phyloP scores from a whole-genome alignment of 352 stramenopile species.

The Phytophthora syringae region DNA sequence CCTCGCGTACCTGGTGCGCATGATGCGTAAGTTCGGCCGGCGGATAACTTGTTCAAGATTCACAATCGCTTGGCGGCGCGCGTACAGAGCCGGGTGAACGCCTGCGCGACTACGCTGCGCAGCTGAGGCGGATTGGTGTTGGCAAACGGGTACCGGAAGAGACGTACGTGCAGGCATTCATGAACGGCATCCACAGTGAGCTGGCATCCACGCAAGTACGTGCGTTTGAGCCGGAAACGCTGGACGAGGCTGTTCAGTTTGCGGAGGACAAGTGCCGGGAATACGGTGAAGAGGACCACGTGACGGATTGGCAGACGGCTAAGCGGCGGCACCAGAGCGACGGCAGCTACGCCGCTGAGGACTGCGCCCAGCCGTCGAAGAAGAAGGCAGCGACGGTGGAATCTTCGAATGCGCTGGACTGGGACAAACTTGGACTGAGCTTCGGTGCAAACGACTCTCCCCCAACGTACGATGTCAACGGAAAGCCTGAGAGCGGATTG shows the following conservation, averaged over 20 bases:
- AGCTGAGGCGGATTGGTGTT: not conserved
- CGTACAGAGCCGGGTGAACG: not conserved
- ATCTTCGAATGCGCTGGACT: not conserved
- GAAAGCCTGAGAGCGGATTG: not conserved
- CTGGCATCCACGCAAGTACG: not conserved
- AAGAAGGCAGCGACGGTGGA: not conserved
- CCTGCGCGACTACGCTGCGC: not conserved
- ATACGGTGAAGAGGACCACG: not conserved
- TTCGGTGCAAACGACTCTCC: not conserved
- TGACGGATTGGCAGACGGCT: not conserved
- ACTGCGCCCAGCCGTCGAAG: not conserved
- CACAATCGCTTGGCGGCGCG: not conserved
- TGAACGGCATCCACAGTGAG: not conserved
- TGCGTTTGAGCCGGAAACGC: not conserved
- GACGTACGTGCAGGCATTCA: not conserved
- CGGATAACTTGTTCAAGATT: not conserved
- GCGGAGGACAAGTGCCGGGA: not conserved
- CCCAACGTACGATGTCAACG: not conserved
- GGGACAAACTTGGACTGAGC: not conserved
- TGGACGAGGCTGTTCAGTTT: not conserved
- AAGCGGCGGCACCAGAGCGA: not conserved
- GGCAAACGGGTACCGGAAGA: not conserved
- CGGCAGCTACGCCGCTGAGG: not conserved
- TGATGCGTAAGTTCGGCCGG: not conserved
- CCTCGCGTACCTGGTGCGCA: not conserved